Evolutionary conservation across 1,284 basidiomycete genomes (phyloP).

Genomic region (Crucibulum parvulum): DNA sequence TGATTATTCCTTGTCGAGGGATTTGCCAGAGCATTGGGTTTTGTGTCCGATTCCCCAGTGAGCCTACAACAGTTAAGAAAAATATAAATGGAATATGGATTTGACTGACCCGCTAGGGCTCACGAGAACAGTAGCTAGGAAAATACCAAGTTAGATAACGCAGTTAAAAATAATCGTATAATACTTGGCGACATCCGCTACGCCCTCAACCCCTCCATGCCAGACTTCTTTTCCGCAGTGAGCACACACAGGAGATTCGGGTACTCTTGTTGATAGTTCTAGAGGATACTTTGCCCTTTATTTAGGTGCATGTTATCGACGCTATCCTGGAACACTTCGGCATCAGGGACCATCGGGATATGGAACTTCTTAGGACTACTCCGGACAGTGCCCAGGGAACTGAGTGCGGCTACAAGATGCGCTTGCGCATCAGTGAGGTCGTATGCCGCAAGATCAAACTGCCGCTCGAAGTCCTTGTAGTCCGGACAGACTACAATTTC

Average conservation of each 20-base stretch:
- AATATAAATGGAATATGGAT: too few species aligned
- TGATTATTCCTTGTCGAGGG: background rate
- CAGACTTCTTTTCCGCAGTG: background rate
- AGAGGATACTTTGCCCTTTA: slow-evolving; percentile 20
- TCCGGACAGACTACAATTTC: slow-evolving; percentile 30
- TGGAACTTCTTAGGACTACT: slow-evolving; percentile 28
- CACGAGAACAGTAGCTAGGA: too few species aligned
- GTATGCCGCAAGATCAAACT: slow-evolving; percentile 28
- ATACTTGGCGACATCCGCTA: too few species aligned
- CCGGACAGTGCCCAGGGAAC: slow-evolving; percentile 29
- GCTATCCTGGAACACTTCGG: slow-evolving; percentile 5
- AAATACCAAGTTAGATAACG: too few species aligned
- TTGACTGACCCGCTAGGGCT: too few species aligned
- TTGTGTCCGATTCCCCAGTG: slow-evolving; percentile 27
- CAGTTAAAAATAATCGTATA: too few species aligned
- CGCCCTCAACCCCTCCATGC: too few species aligned
- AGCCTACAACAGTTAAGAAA: slow-evolving; percentile 2
- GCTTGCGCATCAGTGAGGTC: slow-evolving; percentile 21
- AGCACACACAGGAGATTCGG: slow-evolving; percentile 29
- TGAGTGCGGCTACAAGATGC: slow-evolving; percentile 24
- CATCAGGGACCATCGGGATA: slow-evolving; percentile 18
- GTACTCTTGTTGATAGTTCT: slow-evolving; percentile 15
- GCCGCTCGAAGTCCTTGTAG: slow-evolving; percentile 27
- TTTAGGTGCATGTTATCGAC: slow-evolving; percentile 13
- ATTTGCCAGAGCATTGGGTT: slow-evolving; percentile 17